These are phyloP conservation scores for Vaccinium macrocarpon DNA, from an alignment of 148 eudicot genomes.

Conservation along the genomic window DNA sequence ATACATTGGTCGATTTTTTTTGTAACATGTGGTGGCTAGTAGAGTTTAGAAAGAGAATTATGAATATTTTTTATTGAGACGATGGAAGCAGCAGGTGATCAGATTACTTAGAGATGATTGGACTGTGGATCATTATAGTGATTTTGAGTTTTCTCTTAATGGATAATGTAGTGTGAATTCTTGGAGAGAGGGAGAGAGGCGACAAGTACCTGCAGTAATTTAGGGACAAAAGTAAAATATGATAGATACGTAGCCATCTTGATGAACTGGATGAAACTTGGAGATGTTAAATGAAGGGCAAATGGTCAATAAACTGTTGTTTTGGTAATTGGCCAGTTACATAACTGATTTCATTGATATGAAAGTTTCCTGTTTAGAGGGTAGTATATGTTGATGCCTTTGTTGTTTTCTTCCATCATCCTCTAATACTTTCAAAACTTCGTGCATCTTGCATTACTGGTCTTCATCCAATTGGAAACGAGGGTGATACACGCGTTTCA, in stretches of 20 bases:
- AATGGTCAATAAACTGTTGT: not conserved
- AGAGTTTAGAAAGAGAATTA: not conserved
- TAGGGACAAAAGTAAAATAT: not conserved
- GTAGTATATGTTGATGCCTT: not conserved
- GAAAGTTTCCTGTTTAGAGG: not conserved
- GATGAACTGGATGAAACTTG: not conserved
- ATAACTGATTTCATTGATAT: not conserved
- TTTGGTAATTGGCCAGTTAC: not conserved
- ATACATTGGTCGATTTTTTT: not conserved
- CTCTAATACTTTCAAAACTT: too few species aligned
- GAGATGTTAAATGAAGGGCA: not conserved
- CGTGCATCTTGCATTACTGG: too few species aligned
- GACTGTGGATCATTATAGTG: not conserved
- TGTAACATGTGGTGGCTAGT: not conserved
- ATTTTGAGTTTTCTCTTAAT: not conserved
- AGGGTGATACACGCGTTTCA: too few species aligned
- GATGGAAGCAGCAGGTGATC: not conserved
- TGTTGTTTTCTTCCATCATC: too few species aligned
- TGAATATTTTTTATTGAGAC: not conserved
- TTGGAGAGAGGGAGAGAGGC: not conserved
- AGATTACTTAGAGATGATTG: not conserved
- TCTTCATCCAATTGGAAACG: too few species aligned
- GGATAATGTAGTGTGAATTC: not conserved
- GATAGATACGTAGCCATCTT: too few species aligned
- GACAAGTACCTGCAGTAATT: not conserved